Evolutionary conservation across 192 early-diverging fungal genomes (phyloP).

Genomic region (Linnemannia hyalina): DNA sequence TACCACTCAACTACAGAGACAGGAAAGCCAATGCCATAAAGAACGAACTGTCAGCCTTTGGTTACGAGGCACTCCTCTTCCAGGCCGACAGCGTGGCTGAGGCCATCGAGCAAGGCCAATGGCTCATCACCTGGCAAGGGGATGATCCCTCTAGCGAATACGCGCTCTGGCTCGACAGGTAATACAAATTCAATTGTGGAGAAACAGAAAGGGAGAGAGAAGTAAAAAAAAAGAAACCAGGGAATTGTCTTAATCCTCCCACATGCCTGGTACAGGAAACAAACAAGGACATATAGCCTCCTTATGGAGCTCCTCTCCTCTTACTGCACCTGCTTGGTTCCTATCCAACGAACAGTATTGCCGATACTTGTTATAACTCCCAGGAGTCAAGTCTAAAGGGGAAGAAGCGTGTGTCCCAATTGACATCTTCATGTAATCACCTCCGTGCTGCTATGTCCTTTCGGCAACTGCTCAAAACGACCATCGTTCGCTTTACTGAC

Average conservation of each 20-base stretch:
- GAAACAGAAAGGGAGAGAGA: not conserved
- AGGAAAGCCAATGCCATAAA: slow-evolving; percentile 5
- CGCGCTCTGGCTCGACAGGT: slow-evolving; percentile 53
- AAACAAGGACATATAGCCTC: not conserved
- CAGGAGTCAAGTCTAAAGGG: too few species aligned
- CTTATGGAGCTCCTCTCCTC: not conserved
- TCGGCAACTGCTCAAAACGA: not conserved
- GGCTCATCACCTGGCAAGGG: slow-evolving; percentile 53
- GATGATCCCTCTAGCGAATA: slow-evolving; percentile 38
- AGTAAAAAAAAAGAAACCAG: not conserved
- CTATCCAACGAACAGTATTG: not conserved
- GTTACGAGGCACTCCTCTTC: slow-evolving; percentile 41
- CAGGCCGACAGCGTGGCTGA: slow-evolving; percentile 25
- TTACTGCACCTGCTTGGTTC: not conserved
- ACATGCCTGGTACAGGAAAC: not conserved
- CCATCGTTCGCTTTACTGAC: not conserved
- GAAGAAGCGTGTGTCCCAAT: too few species aligned
- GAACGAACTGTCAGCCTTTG: slow-evolving; percentile 42
- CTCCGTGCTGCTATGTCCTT: too few species aligned
- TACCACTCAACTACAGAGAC: not conserved
- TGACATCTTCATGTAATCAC: too few species aligned
- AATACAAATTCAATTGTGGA: not conserved
- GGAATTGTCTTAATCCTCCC: not conserved
- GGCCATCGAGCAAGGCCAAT: slow-evolving; percentile 51
- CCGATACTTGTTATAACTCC: too few species aligned